A percentile compares a stretch with the other conserved stretches of the same genome.
Conservation (phyloP, 148 eudicot genomes). For the Polygonum maritimum region DNA sequence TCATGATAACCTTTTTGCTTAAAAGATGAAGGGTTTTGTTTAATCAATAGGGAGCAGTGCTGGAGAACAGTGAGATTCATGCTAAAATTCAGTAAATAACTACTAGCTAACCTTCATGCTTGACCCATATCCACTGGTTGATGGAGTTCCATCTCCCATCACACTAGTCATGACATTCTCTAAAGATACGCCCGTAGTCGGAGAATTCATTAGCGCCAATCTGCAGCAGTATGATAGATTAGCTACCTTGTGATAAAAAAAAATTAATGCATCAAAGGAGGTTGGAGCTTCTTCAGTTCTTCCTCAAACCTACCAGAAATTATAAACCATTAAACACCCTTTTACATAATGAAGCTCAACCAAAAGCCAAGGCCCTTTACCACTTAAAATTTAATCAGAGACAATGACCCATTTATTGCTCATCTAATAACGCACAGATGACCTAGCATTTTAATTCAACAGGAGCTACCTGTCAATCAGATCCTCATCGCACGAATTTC, state of each 20-base stretch:
- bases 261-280: background rate
- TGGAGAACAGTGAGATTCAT: background rate
- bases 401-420: background rate
- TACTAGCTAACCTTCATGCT: conserved; percentile 41
- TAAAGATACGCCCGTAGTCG: conserved; percentile 29
- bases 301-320: background rate
- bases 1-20: background rate
- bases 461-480: conserved; percentile 53
- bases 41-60: background rate
- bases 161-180: conserved; percentile 40
- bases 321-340: background rate
- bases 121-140: conserved; percentile 45
- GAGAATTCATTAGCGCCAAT: conserved; percentile 30
- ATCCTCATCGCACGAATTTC: conserved; percentile 78
- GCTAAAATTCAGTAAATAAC: background rate
- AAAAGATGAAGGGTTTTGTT: background rate
- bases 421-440: background rate
- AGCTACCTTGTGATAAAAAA: background rate
- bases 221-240: conserved; percentile 19
- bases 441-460: background rate
- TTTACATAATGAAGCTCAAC: background rate
- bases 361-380: background rate
- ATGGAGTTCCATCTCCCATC: conserved; percentile 39
- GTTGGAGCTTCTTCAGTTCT: background rate
- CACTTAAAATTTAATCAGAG: background rate